Evolutionary conservation across 2,329 filamentous ascomycete genomes (phyloP).

Genomic region (Phoma sp.): DNA sequence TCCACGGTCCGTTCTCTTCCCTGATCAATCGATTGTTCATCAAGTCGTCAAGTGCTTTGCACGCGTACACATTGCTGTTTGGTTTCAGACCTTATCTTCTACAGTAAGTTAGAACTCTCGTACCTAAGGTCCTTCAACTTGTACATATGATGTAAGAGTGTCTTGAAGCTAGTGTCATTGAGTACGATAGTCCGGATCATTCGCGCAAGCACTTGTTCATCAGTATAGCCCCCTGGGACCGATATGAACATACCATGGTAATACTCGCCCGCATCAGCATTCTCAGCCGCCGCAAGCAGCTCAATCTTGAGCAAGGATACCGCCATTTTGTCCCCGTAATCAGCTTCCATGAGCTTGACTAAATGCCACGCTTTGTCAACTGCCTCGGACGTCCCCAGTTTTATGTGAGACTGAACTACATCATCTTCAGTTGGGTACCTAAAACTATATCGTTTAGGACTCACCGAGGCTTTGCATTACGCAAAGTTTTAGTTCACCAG

Average conservation of each 20-base stretch:
- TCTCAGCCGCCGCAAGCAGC: conserved; percentile 60
- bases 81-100: neutral
- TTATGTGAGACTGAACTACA: conserved; percentile 65
- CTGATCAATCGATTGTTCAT: conserved; percentile 64
- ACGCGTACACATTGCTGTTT: conserved; percentile 49
- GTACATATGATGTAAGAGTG: conserved; percentile 71
- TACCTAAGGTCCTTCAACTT: conserved; percentile 61
- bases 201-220: conserved; percentile 59
- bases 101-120: neutral
- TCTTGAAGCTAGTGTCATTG: conserved; percentile 69
- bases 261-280: conserved; percentile 51
- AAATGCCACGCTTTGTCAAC: conserved; percentile 63
- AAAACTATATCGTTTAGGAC: neutral
- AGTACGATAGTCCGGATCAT: conserved; percentile 69
- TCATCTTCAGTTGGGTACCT: conserved; percentile 14
- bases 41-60: conserved; percentile 67
- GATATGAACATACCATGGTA: conserved; percentile 44
- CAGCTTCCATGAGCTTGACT: conserved; percentile 68
- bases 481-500: conserved; percentile 69
- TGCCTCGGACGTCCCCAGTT: conserved; percentile 54
- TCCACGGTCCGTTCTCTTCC: conserved; percentile 62
- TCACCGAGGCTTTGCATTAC: conserved; percentile 66
- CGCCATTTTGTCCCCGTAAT: conserved; percentile 69
- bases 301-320: conserved; percentile 75
- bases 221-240: conserved; percentile 11